These are phyloP conservation scores for Iris pallida DNA, from an alignment of 116 monocot genomes.

Conservation along the genomic window DNA sequence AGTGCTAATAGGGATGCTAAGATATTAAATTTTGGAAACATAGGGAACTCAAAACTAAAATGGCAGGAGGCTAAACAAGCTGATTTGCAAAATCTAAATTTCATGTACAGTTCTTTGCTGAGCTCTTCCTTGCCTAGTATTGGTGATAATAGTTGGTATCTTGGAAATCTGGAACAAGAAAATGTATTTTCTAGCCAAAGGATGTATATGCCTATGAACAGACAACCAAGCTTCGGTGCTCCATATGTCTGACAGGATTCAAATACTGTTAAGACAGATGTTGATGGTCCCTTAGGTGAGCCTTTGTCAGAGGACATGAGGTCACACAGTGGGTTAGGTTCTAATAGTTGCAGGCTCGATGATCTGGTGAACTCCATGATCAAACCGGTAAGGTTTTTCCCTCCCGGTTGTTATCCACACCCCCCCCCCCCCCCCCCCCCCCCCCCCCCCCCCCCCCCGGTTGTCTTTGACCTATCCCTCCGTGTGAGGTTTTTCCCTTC, in stretches of 20 bases:
- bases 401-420: no score
- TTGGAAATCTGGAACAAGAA: not conserved
- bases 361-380: constrained; percentile 2
- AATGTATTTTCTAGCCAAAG: constrained; percentile 2
- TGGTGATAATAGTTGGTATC: not conserved
- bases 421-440: no score
- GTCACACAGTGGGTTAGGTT: not conserved
- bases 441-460: no score
- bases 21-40: constrained; percentile 4
- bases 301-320: no score
- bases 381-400: constrained; percentile 18
- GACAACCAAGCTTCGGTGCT: no score
- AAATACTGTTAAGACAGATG: no score
- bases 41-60: constrained; percentile 4
- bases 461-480: no score
- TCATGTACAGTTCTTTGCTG: not conserved
- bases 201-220: not conserved
- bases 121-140: not conserved
- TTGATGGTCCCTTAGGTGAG: no score
- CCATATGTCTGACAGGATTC: no score
- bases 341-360: constrained; percentile 12
- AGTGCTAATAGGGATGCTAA: constrained; percentile 2
- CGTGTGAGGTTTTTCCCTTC: no score
- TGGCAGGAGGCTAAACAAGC: constrained; percentile 5
- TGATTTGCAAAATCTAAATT: not conserved